Conservation (phyloP, 2,329 filamentous ascomycete species). For the Aureobasidium sp. region DNA sequence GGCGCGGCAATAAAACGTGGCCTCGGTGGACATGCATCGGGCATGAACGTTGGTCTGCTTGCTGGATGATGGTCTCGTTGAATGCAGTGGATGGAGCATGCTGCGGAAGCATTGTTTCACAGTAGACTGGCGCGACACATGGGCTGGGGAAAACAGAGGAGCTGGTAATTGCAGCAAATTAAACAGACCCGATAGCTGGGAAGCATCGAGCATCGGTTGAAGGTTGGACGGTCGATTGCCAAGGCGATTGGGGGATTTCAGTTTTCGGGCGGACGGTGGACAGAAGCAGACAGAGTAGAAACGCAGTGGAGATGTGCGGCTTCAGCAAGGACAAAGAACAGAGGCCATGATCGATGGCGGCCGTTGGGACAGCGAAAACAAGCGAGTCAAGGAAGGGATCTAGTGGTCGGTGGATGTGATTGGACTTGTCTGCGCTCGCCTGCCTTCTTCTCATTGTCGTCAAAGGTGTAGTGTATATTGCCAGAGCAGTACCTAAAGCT, state of each 20-base stretch:
- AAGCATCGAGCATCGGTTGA: conserved; percentile 7
- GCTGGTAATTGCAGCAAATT: neutral
- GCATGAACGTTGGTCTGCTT: neutral
- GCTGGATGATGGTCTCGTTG: neutral
- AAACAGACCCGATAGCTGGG: neutral
- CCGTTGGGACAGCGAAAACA: conserved; percentile 5
- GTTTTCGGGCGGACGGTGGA: neutral
- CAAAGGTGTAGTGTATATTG: conserved; percentile 2
- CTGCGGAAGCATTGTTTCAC: neutral
- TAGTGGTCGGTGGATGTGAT: neutral
- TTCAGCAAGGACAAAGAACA: conserved; percentile 3
- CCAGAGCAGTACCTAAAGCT: neutral
- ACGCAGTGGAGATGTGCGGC: neutral
- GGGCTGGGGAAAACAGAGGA: neutral
- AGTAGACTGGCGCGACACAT: conserved; percentile 6
- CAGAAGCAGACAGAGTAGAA: neutral
- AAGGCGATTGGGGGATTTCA: conserved; percentile 4
- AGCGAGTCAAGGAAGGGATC: conserved; percentile 2
- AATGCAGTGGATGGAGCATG: neutral
- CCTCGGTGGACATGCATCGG: conserved; percentile 1
- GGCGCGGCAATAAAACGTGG: conserved; percentile 9
- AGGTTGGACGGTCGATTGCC: neutral
- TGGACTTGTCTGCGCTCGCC: neutral
- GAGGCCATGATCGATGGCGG: neutral
- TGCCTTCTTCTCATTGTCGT: neutral